Conservation (phyloP, 495 filamentous ascomycete genomes). For the Annulohypoxylon moriforme region DNA sequence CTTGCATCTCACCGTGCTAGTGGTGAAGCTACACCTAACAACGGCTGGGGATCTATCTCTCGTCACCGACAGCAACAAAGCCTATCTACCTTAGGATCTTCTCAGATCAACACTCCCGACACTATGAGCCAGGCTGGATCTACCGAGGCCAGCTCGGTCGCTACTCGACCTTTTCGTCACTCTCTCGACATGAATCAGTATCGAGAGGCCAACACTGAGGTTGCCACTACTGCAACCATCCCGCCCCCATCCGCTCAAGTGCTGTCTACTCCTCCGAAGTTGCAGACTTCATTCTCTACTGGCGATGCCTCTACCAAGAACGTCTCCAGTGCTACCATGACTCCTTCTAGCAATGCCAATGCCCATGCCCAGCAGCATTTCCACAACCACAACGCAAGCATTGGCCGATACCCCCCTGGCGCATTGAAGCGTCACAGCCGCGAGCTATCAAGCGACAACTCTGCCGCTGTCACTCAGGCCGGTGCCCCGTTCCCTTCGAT, state of each 20-base stretch:
- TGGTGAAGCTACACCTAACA: slow-evolving; percentile 62
- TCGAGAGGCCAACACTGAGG: slow-evolving; percentile 49
- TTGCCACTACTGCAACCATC: slow-evolving; percentile 46
- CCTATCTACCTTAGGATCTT: slow-evolving; percentile 72
- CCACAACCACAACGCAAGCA: slow-evolving; percentile 83
- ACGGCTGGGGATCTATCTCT: slow-evolving; percentile 72
- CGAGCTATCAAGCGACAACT: slow-evolving; percentile 66
- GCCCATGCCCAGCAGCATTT: slow-evolving; percentile 81
- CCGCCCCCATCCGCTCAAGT: slow-evolving; percentile 54
- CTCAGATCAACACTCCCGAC: slow-evolving; percentile 49
- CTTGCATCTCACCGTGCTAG: slow-evolving; percentile 78
- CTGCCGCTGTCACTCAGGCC: slow-evolving; percentile 56
- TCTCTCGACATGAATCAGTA: slow-evolving; percentile 65
- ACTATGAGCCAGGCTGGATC: slow-evolving; percentile 40
- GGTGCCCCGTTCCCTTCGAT: slow-evolving; percentile 62
- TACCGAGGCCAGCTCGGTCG: slow-evolving; percentile 54
- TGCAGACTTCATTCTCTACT: slow-evolving; percentile 90
- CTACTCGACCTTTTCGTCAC: slow-evolving; percentile 63
- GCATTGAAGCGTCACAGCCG: slow-evolving; percentile 73
- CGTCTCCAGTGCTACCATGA: slow-evolving; percentile 48
- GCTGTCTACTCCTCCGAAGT: slow-evolving; percentile 69
- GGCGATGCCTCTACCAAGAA: slow-evolving; percentile 89
- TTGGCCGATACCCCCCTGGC: slow-evolving; percentile 78
- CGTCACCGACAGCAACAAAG: slow-evolving; percentile 87
- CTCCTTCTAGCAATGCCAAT: slow-evolving; percentile 59